Evolutionary conservation across 306 rosid species (phyloP).

Genomic region (Castanea sativa): DNA sequence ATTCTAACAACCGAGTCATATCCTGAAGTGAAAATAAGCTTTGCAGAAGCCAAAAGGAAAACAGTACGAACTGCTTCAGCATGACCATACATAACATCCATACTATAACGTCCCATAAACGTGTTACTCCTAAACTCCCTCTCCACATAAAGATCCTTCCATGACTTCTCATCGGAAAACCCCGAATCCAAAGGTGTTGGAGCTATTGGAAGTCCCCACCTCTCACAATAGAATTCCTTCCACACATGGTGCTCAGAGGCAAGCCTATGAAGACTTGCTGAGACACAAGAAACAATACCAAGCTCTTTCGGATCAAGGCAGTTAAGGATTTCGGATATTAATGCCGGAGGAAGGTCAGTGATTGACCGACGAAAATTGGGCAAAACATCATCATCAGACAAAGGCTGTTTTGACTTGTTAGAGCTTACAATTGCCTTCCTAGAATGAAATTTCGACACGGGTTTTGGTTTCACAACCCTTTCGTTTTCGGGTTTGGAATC

Average conservation of each 20-base stretch:
- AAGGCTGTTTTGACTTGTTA: constrained; percentile 26
- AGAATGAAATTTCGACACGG: constrained; percentile 23
- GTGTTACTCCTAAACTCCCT: constrained; percentile 94
- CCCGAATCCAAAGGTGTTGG: constrained; percentile 35
- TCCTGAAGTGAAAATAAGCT: constrained; percentile 83
- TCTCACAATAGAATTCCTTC: constrained; percentile 88
- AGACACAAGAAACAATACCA: constrained; percentile 80
- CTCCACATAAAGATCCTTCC: constrained; percentile 84
- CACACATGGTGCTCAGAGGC: constrained; percentile 91
- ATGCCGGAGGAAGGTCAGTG: constrained; percentile 71
- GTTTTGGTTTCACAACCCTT: constrained; percentile 29
- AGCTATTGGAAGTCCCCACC: constrained; percentile 82
- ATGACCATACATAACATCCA: constrained; percentile 81
- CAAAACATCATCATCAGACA: constrained; percentile 36
- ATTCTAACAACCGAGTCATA: constrained; percentile 82
- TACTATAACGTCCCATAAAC: constrained; percentile 83
- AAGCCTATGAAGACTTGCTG: constrained; percentile 49
- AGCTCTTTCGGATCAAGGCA: constrained; percentile 93
- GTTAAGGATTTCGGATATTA: constrained; percentile 77
- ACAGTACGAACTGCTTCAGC: constrained; percentile 82
- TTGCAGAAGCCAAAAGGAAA: constrained; percentile 75
- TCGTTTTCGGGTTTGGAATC: constrained; percentile 27
- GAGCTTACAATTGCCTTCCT: constrained; percentile 42
- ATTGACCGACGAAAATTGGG: constrained; percentile 43
- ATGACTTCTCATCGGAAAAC: constrained; percentile 57